Conservation (phyloP, 2,329 filamentous ascomycete genomes). For the Penicillium sp. region DNA sequence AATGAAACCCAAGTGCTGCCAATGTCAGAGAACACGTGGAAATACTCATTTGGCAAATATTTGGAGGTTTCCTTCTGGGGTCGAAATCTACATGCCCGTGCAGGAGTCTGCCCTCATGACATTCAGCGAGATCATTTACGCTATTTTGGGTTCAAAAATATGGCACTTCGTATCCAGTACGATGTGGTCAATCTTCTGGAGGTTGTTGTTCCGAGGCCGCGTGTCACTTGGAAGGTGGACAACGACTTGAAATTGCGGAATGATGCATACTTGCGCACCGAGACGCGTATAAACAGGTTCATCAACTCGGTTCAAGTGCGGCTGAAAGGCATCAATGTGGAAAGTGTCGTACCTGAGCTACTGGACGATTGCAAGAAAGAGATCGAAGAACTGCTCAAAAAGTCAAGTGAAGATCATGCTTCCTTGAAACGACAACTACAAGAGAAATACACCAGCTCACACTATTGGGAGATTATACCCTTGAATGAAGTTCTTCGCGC, state of each 20-base stretch:
- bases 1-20: slow-evolving; percentile 82
- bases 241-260: slow-evolving; percentile 90
- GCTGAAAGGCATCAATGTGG: slow-evolving; percentile 80
- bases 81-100: slow-evolving; percentile 66
- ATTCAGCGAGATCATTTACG: slow-evolving; percentile 86
- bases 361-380: slow-evolving; percentile 73
- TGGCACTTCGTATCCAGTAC: slow-evolving; percentile 83
- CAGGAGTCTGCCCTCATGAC: slow-evolving; percentile 79
- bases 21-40: slow-evolving; percentile 94
- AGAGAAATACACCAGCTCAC: slow-evolving; percentile 84
- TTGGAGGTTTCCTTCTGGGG: slow-evolving; percentile 98
- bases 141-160: slow-evolving; percentile 83
- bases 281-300: slow-evolving; percentile 77
- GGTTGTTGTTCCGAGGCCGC: slow-evolving; percentile 81
- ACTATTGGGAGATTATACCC: slow-evolving; percentile 94
- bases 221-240: slow-evolving; percentile 96
- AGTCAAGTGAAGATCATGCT: slow-evolving; percentile 75
- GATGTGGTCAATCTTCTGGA: slow-evolving; percentile 89
- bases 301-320: slow-evolving; percentile 79
- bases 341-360: slow-evolving; percentile 84
- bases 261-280: slow-evolving; percentile 73
- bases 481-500: slow-evolving; percentile 82
- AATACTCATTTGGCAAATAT: slow-evolving; percentile 97
- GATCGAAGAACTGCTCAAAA: slow-evolving; percentile 70
- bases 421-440: slow-evolving; percentile 71